Evolutionary conservation across 257 asterid species (phyloP), one percentile per base, ranked within the genome.

Genomic region (Lavandula angustifolia): DNA sequence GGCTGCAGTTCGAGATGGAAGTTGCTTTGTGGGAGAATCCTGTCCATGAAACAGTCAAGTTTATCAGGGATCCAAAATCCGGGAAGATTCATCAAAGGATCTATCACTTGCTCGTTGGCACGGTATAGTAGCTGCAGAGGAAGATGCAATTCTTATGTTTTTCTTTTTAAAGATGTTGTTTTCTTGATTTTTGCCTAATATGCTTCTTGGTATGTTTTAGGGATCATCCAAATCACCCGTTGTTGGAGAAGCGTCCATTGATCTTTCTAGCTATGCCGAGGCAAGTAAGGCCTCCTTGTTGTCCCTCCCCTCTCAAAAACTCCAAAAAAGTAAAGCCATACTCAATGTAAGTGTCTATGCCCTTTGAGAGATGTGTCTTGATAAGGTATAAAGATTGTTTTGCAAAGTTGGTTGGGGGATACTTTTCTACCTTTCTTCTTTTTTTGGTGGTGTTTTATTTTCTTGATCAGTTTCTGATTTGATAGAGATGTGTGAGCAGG

Each of bases 11-110:
- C 78, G 75, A 53, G 95, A 87, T 53, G 96, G 96, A 72, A 70
- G 79, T 58, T 94, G 95, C 67, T 71, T n/a, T 68, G 18, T 94
- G 99, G 99, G 95, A 87, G 65, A 81, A 80, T 73, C 94, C 88
- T 0, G 76, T 94, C n/a, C 67, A 69, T 7, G 95, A 87, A 68
- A 84, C 95, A 31, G 92, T 94, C 49, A 89, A 86, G 77, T 85
- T 94, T 54, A 79, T 32, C 43, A 78, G 73, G 27, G 99, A 90
- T 38, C 81, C 87, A 3, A 90, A 83, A 76, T 71, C 95, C 0
- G 95, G 96, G 74, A 94, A 84, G 82, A 72, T 90, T 75, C 94
- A 82, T 50, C 92, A 81, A 76, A 80, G 77, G 77, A 74, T 84
- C 44, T 90, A 94, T 79, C 43, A 78, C 78, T 90, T 94, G 72